These are phyloP conservation scores for Elongisporangium prolatum DNA, from an alignment of 352 stramenopile genomes.

Conservation along the genomic window DNA sequence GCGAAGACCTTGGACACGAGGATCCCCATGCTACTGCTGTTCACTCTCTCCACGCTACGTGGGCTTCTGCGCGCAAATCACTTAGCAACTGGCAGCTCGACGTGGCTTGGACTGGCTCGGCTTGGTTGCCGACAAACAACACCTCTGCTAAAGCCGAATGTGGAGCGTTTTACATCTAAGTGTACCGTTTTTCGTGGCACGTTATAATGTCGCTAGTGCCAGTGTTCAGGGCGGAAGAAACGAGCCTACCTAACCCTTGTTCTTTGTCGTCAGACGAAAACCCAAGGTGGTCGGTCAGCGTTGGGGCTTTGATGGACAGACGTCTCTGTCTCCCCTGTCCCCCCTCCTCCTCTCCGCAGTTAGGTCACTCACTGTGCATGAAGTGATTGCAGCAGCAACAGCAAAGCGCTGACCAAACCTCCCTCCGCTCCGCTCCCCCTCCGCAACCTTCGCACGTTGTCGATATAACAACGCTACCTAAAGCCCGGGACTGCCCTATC, in stretches of 20 bases:
- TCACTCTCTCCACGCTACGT: background rate
- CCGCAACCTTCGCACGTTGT: background rate
- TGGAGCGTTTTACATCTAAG: background rate
- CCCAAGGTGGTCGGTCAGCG: background rate
- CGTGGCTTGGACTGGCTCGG: background rate
- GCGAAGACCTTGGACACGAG: slow-evolving; percentile 97
- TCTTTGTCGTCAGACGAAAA: background rate
- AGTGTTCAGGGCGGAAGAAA: background rate
- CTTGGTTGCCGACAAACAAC: background rate
- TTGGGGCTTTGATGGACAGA: background rate
- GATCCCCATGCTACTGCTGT: slow-evolving; percentile 90
- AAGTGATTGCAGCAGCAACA: background rate
- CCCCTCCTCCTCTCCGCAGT: background rate
- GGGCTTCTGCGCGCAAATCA: background rate
- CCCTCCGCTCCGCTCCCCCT: background rate
- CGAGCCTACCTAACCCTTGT: background rate
- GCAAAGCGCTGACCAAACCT: background rate
- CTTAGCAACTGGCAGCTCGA: background rate
- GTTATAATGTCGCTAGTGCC: background rate
- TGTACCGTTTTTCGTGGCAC: background rate
- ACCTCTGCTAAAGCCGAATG: background rate
- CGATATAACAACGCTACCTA: background rate
- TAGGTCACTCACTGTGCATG: background rate
- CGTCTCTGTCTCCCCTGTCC: background rate
- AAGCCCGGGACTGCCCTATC: background rate